Percentiles rank a stretch among this genome's conserved stretches.
Conservation (phyloP, 2,329 filamentous ascomycete genomes). For the Gyromitra esculenta region DNA sequence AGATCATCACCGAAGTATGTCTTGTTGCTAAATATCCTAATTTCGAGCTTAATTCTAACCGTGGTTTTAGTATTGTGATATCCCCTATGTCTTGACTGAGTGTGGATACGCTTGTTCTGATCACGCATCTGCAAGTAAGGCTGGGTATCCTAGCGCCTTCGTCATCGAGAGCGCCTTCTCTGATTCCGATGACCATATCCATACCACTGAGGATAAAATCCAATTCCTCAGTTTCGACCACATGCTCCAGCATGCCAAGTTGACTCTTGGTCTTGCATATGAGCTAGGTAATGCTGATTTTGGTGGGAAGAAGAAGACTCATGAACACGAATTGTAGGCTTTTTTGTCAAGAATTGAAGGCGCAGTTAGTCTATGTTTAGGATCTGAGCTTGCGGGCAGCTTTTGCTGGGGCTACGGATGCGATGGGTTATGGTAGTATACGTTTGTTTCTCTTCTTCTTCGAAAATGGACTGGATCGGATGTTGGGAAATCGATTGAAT, state of each 20-base stretch:
- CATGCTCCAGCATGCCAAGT: constrained; percentile 87
- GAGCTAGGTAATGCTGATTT: constrained; percentile 84
- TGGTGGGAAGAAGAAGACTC: constrained; percentile 54
- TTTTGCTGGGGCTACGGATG: constrained; percentile 4
- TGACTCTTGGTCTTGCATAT: constrained; percentile 84
- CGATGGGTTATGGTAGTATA: neutral
- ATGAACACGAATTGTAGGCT: constrained; percentile 34
- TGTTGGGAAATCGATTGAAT: constrained; percentile 1
- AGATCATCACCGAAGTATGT: constrained; percentile 75
- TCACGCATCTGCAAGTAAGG: constrained; percentile 73
- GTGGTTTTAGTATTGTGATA: constrained; percentile 75
- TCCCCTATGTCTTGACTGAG: constrained; percentile 86
- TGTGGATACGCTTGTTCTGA: constrained; percentile 73
- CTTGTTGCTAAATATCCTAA: neutral
- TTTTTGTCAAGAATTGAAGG: neutral
- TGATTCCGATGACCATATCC: constrained; percentile 73
- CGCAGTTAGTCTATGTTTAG: neutral
- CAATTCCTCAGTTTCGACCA: constrained; percentile 83
- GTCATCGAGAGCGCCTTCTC: constrained; percentile 79
- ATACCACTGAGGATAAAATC: constrained; percentile 75
- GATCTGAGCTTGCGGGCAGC: neutral
- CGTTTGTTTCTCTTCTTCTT: too few species aligned
- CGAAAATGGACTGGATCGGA: neutral
- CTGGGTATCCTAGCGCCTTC: constrained; percentile 76
- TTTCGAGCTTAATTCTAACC: constrained; percentile 16